Percentiles rank a stretch among this genome's conserved stretches.
phyloP scores from a whole-genome alignment of 208 protist species.

The Polymyxa betae region DNA sequence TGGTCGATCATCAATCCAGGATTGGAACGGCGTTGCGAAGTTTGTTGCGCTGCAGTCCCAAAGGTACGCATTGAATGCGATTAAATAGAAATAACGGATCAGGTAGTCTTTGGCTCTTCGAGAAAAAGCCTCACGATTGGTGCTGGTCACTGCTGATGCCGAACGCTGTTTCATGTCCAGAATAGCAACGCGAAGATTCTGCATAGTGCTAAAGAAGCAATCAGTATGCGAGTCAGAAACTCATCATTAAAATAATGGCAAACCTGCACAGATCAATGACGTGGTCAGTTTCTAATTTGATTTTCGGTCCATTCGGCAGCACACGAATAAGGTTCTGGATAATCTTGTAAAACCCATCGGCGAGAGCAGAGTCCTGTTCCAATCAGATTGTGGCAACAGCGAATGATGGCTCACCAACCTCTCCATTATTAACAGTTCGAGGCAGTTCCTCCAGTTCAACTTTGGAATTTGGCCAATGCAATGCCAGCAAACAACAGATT shows the following conservation, averaged over 20 bases:
- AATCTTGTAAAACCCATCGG: background rate
- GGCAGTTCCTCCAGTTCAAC: background rate
- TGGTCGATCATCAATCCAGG: constrained; percentile 40
- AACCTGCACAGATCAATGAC: constrained; percentile 51
- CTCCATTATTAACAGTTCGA: background rate
- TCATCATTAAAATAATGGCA: background rate
- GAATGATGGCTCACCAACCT: background rate
- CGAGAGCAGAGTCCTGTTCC: background rate
- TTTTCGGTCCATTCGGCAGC: background rate
- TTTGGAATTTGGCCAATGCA: constrained; percentile 43
- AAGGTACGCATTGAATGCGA: constrained; percentile 44
- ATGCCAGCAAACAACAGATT: background rate
- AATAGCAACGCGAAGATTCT: constrained; percentile 31
- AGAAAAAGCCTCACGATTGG: background rate
- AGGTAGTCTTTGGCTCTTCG: background rate
- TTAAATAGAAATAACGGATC: constrained; percentile 28
- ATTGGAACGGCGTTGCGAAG: background rate
- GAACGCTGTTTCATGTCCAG: constrained; percentile 47
- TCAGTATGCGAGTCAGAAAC: background rate
- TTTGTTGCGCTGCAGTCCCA: background rate
- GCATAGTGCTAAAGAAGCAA: background rate
- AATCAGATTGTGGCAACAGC: background rate
- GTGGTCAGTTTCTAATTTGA: constrained; percentile 33
- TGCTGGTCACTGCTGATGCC: background rate
- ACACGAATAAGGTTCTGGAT: constrained; percentile 44